Conservation (phyloP, 257 asterid genomes). For the Vinca minor region DNA sequence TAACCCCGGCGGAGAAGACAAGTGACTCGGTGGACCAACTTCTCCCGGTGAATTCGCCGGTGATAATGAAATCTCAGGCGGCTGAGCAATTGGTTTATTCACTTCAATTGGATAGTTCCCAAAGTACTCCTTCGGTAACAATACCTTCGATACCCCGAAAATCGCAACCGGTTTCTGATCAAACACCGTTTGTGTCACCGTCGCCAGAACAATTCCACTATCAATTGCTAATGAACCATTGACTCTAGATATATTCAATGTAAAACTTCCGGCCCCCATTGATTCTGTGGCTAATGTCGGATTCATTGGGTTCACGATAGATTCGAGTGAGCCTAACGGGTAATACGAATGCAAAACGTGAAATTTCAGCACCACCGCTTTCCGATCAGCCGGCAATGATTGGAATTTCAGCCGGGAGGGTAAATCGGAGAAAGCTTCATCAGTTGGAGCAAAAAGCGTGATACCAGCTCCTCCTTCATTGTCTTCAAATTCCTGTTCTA, state of each 20-base stretch:
- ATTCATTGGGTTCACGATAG: slow-evolving; percentile 73
- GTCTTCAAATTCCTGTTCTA: slow-evolving; percentile 61
- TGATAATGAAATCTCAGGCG: slow-evolving; percentile 45
- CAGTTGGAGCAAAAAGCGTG: slow-evolving; percentile 74
- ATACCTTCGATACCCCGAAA: slow-evolving; percentile 67
- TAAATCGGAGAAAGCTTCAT: slow-evolving; percentile 65
- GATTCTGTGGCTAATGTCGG: slow-evolving; percentile 83
- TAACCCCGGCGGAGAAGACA: slow-evolving; percentile 50
- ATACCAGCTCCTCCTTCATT: slow-evolving; percentile 84
- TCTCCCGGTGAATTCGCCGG: slow-evolving; percentile 37
- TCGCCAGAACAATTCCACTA: slow-evolving; percentile 64
- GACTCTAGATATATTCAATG: slow-evolving; percentile 58
- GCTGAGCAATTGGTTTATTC: slow-evolving; percentile 42
- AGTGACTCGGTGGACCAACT: slow-evolving; percentile 38
- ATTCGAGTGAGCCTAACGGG: slow-evolving; percentile 66
- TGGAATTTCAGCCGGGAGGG: slow-evolving; percentile 54
- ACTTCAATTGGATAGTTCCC: slow-evolving; percentile 48
- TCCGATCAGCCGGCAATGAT: slow-evolving; percentile 61
- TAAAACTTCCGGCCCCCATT: slow-evolving; percentile 68
- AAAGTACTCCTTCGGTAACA: slow-evolving; percentile 65
- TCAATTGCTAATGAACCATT: slow-evolving; percentile 71
- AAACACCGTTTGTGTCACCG: slow-evolving; percentile 75
- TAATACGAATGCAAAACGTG: slow-evolving; percentile 84
- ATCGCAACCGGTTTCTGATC: slow-evolving; percentile 91
- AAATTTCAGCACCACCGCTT: slow-evolving; percentile 58